These are phyloP conservation scores for Neovahlkampfia damariscottae DNA, from an alignment of 78 protist genomes.

Conservation along the genomic window DNA sequence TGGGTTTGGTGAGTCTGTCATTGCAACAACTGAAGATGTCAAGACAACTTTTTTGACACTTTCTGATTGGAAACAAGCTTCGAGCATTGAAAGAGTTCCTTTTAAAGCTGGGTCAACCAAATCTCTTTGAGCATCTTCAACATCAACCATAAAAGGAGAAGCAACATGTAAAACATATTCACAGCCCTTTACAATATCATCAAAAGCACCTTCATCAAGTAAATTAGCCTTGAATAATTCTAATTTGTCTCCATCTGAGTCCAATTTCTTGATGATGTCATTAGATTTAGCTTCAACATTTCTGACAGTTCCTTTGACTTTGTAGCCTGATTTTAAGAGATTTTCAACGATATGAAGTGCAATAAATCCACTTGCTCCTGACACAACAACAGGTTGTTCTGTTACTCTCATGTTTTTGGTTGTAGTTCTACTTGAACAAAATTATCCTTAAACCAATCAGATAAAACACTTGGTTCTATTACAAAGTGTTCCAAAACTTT, in stretches of 20 bases:
- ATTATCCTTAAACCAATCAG: too few relatives aligned
- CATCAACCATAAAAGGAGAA: background rate
- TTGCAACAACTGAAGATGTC: background rate
- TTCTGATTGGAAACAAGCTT: background rate
- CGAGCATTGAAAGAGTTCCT: background rate
- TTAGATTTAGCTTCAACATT: too few relatives aligned
- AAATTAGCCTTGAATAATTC: background rate
- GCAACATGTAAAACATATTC: background rate
- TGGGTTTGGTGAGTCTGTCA: background rate
- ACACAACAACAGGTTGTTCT: background rate
- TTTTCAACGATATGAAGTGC: background rate
- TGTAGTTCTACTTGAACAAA: too few relatives aligned
- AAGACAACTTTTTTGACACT: background rate
- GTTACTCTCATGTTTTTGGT: too few relatives aligned
- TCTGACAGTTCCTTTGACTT: background rate
- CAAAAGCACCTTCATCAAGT: background rate
- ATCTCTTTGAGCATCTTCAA: background rate
- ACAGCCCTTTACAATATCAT: background rate
- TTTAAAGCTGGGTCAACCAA: background rate
- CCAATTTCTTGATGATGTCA: too few relatives aligned
- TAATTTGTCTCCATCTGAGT: background rate
- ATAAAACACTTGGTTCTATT: too few relatives aligned
- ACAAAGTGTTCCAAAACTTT: too few relatives aligned
- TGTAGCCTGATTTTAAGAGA: background rate
- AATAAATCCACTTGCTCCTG: slow-evolving; percentile 2